Conservation (phyloP, 345 rosid genomes). For the Erucastrum elatum region DNA sequence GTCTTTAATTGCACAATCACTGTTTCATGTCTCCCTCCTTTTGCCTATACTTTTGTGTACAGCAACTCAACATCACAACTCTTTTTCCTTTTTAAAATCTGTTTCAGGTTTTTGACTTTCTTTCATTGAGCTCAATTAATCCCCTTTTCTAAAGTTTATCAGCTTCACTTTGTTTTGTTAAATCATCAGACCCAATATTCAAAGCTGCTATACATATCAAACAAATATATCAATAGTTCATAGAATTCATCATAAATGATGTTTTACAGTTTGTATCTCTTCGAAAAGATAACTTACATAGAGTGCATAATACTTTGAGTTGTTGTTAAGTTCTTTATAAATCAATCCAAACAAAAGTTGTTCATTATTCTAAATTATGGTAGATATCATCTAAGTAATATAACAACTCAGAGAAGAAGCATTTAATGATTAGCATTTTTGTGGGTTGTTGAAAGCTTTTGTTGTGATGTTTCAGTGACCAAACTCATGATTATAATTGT, state of each 20-base stretch:
- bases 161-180: slow-evolving; percentile 18
- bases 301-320: not conserved
- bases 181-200: slow-evolving; percentile 5
- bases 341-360: not conserved
- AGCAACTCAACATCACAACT: slow-evolving; percentile 30
- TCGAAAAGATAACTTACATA: slow-evolving; percentile 1
- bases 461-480: slow-evolving; percentile 36
- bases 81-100: slow-evolving; percentile 1
- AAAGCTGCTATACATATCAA: slow-evolving; percentile 15
- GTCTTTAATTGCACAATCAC: slow-evolving; percentile 38
- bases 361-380: not conserved
- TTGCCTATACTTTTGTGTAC: slow-evolving; percentile 42
- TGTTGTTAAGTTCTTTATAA: not conserved
- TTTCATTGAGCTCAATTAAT: slow-evolving; percentile 18
- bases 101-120: slow-evolving; percentile 32
- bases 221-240: not conserved
- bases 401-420: slow-evolving; percentile 9
- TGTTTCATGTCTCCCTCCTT: slow-evolving; percentile 43
- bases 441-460: slow-evolving; percentile 30
- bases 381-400: slow-evolving; percentile 22
- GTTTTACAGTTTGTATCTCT: not conserved
- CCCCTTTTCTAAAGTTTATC: slow-evolving; percentile 26
- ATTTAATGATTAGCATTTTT: slow-evolving; percentile 23
- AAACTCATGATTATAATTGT: slow-evolving; percentile 33
- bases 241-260: not conserved